Evolutionary conservation across 2,329 filamentous ascomycete species (phyloP), one percentile per base, ranked within the genome.

Genomic region (Fusarium solani-melongenae): DNA sequence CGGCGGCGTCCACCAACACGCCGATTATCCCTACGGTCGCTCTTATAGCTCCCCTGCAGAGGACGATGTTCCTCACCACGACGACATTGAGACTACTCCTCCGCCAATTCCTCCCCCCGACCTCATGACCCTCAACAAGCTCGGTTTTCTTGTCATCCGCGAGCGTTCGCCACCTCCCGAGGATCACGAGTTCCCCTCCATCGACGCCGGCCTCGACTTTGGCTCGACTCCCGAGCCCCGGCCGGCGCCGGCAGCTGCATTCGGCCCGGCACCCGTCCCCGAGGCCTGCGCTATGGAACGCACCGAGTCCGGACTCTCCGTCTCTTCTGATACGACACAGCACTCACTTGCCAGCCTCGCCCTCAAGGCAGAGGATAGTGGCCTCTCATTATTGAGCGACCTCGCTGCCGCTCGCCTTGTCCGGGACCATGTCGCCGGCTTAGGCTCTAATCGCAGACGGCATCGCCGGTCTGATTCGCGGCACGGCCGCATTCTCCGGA

Each of bases 401-500:
- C 78, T 81, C 5, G 80, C 83, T 24, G 88, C 88, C 2, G 87
- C 87, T 4, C 80, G 81, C 57, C 78, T 85, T n/a, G 88, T 90
- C 11, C 82, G 83, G 51, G 80, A 82, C 22, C 85, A 89, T 69
- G 81, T 90, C 57, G 80, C 82, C 41, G 82, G 78, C 63, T 84
- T 66, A 39, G 65, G 71, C 15, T 67, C 62, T 17, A 64, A 49
- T 38, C 71, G 84, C 69, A 83, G 83, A 20, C 84, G 86, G 24
- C 83, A 76, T 51, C 76, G 85, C 51, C 82, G 81, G 64, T 83
- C 84, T 14, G 82, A 88, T 70, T 88, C 88, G 27, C 86, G 86
- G 60, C 86, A 89, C 64, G 88, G 87, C 70, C 86, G 89, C 41
- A 90, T 91, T 64, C 82, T 92, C 22, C 86, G 86, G 67, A 86